These are phyloP conservation scores for Chlorella variabilis DNA, from an alignment of 163 green algal genomes.

Conservation along the genomic window DNA sequence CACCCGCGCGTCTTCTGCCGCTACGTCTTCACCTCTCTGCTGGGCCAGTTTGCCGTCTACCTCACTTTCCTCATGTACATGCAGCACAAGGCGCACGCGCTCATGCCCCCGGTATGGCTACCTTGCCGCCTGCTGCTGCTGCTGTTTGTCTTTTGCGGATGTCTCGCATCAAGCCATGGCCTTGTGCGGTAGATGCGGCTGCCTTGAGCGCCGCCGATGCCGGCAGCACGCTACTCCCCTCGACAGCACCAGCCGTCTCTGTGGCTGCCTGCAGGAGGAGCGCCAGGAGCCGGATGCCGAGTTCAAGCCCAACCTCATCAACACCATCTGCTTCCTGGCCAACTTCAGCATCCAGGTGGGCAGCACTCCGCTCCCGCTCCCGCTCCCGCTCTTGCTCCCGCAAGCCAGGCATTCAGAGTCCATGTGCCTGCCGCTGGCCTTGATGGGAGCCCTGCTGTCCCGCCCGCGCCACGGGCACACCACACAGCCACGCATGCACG, in stretches of 20 bases:
- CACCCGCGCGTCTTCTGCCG: constrained; percentile 93
- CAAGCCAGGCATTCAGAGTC: no score
- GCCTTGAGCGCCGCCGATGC: no score
- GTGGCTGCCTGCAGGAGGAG: constrained; percentile 59
- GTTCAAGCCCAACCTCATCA: constrained; percentile 98
- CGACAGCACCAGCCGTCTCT: neutral
- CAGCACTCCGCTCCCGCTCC: neutral
- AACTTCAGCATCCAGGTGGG: constrained; percentile 83
- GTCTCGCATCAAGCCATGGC: no score
- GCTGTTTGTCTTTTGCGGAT: neutral
- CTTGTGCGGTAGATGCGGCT: no score
- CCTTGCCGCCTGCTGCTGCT: no score
- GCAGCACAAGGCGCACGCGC: constrained; percentile 62
- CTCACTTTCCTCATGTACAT: constrained; percentile 83
- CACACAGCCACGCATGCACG: no score
- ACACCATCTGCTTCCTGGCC: constrained; percentile 96
- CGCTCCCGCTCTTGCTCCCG: no score
- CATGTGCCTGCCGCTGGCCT: no score
- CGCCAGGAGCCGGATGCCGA: constrained; percentile 79
- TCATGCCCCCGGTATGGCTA: constrained; percentile 55
- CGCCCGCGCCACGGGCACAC: no score
- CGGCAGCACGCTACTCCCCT: no score
- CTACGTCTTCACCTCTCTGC: constrained; percentile 91
- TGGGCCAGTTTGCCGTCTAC: constrained; percentile 94
- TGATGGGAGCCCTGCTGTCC: no score